Evolutionary conservation across 495 filamentous ascomycete genomes (phyloP), one percentile per base, ranked within the genome.

Genomic region (Lichina pygmaea): DNA sequence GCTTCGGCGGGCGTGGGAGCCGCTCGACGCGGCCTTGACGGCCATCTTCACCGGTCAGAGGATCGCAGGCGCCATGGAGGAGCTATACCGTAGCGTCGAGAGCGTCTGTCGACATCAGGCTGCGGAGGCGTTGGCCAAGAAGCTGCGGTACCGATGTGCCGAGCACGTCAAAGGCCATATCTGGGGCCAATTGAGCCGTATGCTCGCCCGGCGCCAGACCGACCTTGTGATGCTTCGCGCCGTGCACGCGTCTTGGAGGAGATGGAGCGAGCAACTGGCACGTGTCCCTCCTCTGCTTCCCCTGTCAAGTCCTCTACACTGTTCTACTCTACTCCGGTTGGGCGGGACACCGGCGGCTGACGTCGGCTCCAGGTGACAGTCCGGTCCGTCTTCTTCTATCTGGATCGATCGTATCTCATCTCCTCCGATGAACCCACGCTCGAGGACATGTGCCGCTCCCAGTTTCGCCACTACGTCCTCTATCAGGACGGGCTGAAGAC

Each of bases 391-490:
- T 95, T 93, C 62, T 86, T 79, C 54, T 94, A 85, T 50, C 66
- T 97, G 46, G 86, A 97, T 54, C 73, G 89, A 48, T 81, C 83
- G 6, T 93, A 81, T 55, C 69, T 97, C 16, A 62, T 93, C 0
- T 72, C 75, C 33, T 70, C 69, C 36, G 73, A 66, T 50, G 51
- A 64, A 38, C 51, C 54, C n/a, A 64, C 61, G 43, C 59, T 80
- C 11, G 66, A 73, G 50, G 73, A 73, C 51, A 62, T 71, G 56
- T 62, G 62, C 15, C 68, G 71, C 44, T 57, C 61, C 46, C 59
- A 66, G 45, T 78, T 77, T 55, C 66, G 70, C 33, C 59, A 57
- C 9, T 57, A 65, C 43, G 62, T 81, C 33, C 70, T 72, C 48
- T 59, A 66, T 6, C 70, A 79, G 36, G 44, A 50, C 8, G 61